Evolutionary conservation across 352 stramenopile genomes (phyloP).

Genomic region (Elongisporangium senticosum): DNA sequence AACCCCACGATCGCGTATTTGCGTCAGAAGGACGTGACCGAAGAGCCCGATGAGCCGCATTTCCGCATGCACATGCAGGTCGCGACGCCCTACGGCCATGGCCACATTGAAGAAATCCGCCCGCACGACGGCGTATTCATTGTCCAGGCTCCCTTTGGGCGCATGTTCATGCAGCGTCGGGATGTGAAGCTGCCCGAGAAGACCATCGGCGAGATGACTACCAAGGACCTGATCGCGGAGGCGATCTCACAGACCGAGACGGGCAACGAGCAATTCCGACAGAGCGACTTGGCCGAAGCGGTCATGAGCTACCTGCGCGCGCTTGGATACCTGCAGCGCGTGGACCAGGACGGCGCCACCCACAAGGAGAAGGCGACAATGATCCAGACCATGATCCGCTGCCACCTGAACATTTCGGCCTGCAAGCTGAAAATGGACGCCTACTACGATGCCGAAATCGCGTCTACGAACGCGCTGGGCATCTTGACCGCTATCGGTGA

Average conservation of each 20-base stretch:
- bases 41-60: constrained; percentile 59
- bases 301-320: constrained; percentile 73
- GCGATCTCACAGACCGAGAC: constrained; percentile 58
- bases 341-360: constrained; percentile 67
- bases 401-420: constrained; percentile 79
- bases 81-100: constrained; percentile 60
- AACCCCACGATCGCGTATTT: constrained; percentile 66
- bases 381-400: constrained; percentile 86
- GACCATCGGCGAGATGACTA: constrained; percentile 65
- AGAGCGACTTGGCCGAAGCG: constrained; percentile 51
- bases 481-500: constrained; percentile 73
- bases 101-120: constrained; percentile 63
- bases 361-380: constrained; percentile 86
- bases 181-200: constrained; percentile 66
- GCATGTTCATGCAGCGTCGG: constrained; percentile 79
- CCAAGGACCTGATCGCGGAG: constrained; percentile 67
- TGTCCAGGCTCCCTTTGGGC: constrained; percentile 56
- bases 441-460: constrained; percentile 65
- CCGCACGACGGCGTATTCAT: constrained; percentile 58
- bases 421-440: constrained; percentile 78
- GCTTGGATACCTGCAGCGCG: constrained; percentile 64
- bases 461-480: constrained; percentile 77
- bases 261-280: constrained; percentile 69
- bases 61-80: constrained; percentile 81
- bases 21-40: constrained; percentile 52